A percentile compares a stretch with the other conserved stretches of the same genome.
Evolutionary conservation across 2,329 filamentous ascomycete genomes (phyloP).

Genomic region (Fusarium sp.): DNA sequence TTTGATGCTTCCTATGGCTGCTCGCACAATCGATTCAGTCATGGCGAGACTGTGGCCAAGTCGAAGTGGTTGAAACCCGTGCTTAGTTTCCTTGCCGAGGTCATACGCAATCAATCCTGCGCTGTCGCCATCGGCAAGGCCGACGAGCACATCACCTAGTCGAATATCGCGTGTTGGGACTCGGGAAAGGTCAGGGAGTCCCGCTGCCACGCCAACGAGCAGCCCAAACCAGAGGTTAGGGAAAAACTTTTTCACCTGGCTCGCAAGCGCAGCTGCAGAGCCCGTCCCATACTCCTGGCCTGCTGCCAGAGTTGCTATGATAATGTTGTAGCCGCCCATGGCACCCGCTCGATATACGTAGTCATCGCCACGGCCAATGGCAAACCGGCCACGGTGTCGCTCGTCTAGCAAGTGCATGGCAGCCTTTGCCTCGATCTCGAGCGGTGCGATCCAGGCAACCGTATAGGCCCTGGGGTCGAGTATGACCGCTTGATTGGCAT

Average conservation of each 20-base stretch:
- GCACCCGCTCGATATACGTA: conserved; percentile 50
- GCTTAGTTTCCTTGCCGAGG: too few species aligned
- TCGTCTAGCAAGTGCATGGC: conserved; percentile 50
- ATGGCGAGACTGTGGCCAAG: too few species aligned
- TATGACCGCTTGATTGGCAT: too few species aligned
- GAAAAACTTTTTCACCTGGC: conserved; percentile 49
- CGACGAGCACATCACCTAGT: conserved; percentile 51
- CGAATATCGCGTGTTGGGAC: conserved; percentile 46
- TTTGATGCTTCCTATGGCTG: too few species aligned
- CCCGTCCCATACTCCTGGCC: conserved; percentile 49
- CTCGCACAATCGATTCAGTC: too few species aligned
- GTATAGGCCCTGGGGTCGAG: too few species aligned
- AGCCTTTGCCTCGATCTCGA: conserved; percentile 50
- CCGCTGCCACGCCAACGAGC: conserved; percentile 51
- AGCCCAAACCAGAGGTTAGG: conserved; percentile 51
- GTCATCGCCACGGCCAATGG: conserved; percentile 46
- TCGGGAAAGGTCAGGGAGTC: conserved; percentile 44
- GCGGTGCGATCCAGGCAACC: conserved; percentile 51
- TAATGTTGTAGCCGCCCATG: conserved; percentile 50
- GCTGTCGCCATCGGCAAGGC: conserved; percentile 36
- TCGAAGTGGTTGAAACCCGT: too few species aligned
- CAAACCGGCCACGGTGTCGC: conserved; percentile 46
- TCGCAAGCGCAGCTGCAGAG: conserved; percentile 47
- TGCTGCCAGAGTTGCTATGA: conserved; percentile 48
- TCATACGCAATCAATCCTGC: conserved; percentile 47